Evolutionary conservation across 179 eudicot species (phyloP).

Genomic region (Camellia oleifera): DNA sequence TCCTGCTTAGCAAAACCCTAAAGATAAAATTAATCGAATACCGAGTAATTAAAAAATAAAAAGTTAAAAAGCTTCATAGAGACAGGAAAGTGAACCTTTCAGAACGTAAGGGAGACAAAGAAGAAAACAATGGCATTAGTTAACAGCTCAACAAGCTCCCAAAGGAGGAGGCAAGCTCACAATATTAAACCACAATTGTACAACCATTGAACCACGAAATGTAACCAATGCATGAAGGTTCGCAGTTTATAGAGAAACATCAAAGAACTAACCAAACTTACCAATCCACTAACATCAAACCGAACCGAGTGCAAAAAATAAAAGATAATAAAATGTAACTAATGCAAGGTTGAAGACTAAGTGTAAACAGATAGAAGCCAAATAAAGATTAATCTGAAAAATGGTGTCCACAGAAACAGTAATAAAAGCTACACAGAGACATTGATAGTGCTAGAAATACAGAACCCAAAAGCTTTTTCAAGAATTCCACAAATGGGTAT

Average conservation of each 20-base stretch:
- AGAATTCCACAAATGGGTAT: neutral
- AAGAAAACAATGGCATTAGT: slow-evolving; percentile 2
- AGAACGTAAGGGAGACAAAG: neutral
- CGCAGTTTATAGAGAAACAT: too few species aligned
- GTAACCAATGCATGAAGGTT: neutral
- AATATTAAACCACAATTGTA: neutral
- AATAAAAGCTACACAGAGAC: neutral
- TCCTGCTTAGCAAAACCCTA: neutral
- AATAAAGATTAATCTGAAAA: neutral
- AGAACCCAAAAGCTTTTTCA: neutral
- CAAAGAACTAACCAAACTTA: too few species aligned
- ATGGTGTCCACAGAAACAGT: neutral
- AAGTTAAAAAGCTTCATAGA: slow-evolving; percentile 4
- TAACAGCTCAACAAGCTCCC: slow-evolving; percentile 6
- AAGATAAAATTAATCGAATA: neutral
- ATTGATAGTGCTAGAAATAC: neutral
- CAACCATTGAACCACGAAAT: neutral
- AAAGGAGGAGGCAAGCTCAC: neutral
- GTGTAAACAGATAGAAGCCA: neutral
- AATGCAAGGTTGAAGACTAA: neutral
- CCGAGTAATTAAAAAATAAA: neutral
- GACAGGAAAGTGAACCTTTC: slow-evolving; percentile 11
- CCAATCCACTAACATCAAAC: too few species aligned
- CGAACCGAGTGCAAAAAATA: too few species aligned
- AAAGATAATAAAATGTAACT: neutral